A percentile compares a stretch with the other conserved stretches of the same genome.
Evolutionary conservation across 345 rosid genomes (phyloP).

Genomic region (Laguncularia racemosa): DNA sequence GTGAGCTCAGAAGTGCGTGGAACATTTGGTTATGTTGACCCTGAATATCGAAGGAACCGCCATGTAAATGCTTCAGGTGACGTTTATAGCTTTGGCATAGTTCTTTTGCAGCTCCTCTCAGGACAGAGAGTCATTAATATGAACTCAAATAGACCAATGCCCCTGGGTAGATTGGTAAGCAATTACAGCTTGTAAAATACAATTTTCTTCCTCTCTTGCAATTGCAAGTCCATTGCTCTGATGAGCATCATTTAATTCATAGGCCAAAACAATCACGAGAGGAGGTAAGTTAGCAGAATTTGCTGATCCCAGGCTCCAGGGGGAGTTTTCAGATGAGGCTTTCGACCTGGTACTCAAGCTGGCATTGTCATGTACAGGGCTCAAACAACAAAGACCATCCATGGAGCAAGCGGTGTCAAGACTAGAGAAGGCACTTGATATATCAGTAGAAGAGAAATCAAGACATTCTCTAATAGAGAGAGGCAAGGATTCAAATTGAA

Average conservation of each 20-base stretch:
- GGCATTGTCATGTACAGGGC: constrained; percentile 49
- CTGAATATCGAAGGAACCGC: constrained; percentile 45
- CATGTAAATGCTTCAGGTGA: constrained; percentile 48
- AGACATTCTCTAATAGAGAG: neutral
- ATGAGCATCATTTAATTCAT: constrained; percentile 4
- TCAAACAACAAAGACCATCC: constrained; percentile 46
- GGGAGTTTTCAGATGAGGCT: constrained; percentile 38
- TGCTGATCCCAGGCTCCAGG: constrained; percentile 43
- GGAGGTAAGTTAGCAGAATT: constrained; percentile 35
- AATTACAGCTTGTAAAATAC: neutral
- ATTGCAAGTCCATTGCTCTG: neutral
- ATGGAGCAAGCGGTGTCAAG: constrained; percentile 43
- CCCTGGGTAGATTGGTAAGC: constrained; percentile 39
- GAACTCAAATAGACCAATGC: constrained; percentile 26
- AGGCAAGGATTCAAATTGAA: neutral
- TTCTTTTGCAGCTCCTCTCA: constrained; percentile 52
- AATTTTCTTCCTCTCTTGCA: neutral
- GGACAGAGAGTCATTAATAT: constrained; percentile 47
- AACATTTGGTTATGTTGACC: constrained; percentile 59
- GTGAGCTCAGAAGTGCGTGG: constrained; percentile 66
- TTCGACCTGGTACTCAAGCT: constrained; percentile 34
- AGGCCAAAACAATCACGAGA: constrained; percentile 34
- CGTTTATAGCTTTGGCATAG: constrained; percentile 55
- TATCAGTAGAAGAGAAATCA: constrained; percentile 16
- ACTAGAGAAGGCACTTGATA: constrained; percentile 31